Conservation (phyloP, 768 basidiomycete genomes). For the Auriscalpium microsporum region DNA sequence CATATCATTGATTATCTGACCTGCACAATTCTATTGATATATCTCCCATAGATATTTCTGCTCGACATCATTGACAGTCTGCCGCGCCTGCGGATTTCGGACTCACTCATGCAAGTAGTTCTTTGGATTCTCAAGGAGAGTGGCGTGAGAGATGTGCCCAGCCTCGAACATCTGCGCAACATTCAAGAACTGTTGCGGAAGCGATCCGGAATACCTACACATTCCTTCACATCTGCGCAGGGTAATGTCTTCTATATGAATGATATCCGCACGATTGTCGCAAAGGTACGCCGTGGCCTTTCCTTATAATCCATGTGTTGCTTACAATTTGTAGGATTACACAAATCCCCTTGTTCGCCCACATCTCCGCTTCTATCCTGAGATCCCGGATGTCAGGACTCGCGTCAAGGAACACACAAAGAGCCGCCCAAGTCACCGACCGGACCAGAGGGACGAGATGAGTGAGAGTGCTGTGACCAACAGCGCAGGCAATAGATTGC, state of each 20-base stretch:
- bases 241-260: neutral
- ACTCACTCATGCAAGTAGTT: constrained; percentile 9
- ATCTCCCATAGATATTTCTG: constrained; percentile 13
- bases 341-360: constrained; percentile 6
- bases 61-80: constrained; percentile 18
- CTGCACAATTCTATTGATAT: no score
- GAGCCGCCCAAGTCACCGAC: no score
- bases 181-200: neutral
- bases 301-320: neutral
- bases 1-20: neutral
- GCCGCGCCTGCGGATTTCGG: constrained; percentile 15
- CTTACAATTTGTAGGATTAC: constrained; percentile 11
- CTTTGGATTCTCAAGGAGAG: constrained; percentile 16
- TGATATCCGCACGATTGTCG: neutral
- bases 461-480: no score
- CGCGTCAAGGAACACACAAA: no score
- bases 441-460: no score
- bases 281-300: neutral
- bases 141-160: constrained; percentile 17
- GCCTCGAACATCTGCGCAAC: constrained; percentile 7
- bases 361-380: constrained; percentile 11
- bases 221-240: neutral
- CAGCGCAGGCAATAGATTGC: no score
- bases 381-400: constrained; percentile 6
- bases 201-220: neutral